Evolutionary conservation across 164 flowering plant genomes (phyloP).

Genomic region (Vitis vinifera): DNA sequence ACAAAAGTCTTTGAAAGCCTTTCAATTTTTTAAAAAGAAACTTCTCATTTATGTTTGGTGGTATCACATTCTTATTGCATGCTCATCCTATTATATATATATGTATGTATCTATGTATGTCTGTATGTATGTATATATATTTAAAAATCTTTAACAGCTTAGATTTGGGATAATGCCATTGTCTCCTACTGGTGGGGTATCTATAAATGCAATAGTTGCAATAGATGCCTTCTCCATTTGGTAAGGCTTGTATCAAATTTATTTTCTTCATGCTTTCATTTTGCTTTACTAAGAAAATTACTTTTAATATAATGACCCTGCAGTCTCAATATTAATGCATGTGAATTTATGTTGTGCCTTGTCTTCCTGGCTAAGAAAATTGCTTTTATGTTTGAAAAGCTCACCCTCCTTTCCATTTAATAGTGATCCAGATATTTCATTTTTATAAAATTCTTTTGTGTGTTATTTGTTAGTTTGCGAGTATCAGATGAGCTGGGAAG

Average conservation of each 20-base stretch:
- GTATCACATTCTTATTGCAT: too few species aligned
- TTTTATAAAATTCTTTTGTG: neutral
- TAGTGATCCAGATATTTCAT: neutral
- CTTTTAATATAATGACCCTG: neutral
- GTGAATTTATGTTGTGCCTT: conserved; percentile 25
- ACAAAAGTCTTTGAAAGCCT: neutral
- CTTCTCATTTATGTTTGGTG: neutral
- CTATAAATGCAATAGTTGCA: conserved; percentile 25
- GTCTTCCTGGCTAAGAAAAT: conserved; percentile 15
- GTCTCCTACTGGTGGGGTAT: conserved; percentile 30
- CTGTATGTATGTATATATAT: neutral
- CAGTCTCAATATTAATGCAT: conserved; percentile 29
- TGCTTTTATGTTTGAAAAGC: too few species aligned
- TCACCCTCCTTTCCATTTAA: too few species aligned
- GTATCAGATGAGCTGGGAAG: conserved; percentile 36
- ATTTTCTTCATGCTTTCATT: neutral
- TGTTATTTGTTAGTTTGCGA: conserved; percentile 19
- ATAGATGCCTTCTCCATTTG: conserved; percentile 38
- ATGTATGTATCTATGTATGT: too few species aligned
- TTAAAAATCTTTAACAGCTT: conserved; percentile 15
- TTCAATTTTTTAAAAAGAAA: neutral
- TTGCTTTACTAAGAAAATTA: too few species aligned
- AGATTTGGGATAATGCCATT: conserved; percentile 32
- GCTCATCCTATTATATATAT: too few species aligned
- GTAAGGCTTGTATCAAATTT: conserved; percentile 1